Evolutionary conservation across 2,329 filamentous ascomycete species (phyloP).

Genomic region (Colletotrichum sp.): DNA sequence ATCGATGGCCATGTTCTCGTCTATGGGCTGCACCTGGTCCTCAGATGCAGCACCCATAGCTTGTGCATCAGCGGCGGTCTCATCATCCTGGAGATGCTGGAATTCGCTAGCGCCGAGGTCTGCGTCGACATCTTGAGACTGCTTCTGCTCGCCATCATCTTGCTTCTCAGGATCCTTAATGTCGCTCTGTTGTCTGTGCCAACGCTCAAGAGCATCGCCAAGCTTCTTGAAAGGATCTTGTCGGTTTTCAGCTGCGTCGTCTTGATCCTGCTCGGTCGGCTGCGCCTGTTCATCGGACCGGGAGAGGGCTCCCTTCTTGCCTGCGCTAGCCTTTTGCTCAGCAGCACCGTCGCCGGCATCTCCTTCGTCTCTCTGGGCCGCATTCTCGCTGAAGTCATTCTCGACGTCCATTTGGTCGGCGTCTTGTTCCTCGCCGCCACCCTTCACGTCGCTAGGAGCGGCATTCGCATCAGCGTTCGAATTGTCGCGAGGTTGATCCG

Average conservation of each 20-base stretch:
- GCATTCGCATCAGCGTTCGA: constrained; percentile 60
- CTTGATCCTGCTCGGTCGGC: constrained; percentile 47
- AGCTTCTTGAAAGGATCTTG: constrained; percentile 89
- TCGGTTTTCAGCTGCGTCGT: constrained; percentile 48
- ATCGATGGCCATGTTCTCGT: constrained; percentile 88
- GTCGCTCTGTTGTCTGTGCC: constrained; percentile 87
- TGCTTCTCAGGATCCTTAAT: constrained; percentile 71
- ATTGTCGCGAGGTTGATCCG: constrained; percentile 47
- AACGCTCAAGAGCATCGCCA: constrained; percentile 89
- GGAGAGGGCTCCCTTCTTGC: constrained; percentile 65
- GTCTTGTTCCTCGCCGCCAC: constrained; percentile 69
- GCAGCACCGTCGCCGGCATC: constrained; percentile 69
- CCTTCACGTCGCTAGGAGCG: constrained; percentile 67
- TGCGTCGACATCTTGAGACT: constrained; percentile 58
- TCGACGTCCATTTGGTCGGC: constrained; percentile 68
- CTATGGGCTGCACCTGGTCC: constrained; percentile 84
- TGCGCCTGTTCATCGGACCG: constrained; percentile 48
- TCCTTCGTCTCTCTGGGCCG: constrained; percentile 69
- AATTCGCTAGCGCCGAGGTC: constrained; percentile 85
- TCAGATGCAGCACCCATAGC: constrained; percentile 88
- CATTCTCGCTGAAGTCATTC: constrained; percentile 63
- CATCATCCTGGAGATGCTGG: constrained; percentile 88
- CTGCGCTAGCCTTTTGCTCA: constrained; percentile 66
- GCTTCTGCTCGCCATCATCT: constrained; percentile 56
- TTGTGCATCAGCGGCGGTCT: constrained; percentile 83